These are phyloP conservation scores for Alternaria sp. DNA, from an alignment of 2,329 filamentous ascomycete species.

Conservation along the genomic window DNA sequence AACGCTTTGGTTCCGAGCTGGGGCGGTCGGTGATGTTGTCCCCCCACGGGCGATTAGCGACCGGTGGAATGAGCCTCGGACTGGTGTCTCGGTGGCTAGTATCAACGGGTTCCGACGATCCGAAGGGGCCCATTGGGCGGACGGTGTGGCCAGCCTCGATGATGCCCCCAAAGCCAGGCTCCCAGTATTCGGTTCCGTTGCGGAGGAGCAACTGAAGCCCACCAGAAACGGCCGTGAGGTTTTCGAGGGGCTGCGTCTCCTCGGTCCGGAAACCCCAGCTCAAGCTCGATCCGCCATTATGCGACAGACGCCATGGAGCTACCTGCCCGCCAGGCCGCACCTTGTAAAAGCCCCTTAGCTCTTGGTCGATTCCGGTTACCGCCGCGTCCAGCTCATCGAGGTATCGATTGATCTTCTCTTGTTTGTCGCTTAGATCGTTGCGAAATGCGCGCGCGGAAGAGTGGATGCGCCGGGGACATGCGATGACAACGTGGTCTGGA, in stretches of 20 bases:
- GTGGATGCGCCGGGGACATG: neutral
- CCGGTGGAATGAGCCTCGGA: neutral
- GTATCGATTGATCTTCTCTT: neutral
- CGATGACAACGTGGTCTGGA: neutral
- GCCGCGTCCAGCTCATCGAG: neutral
- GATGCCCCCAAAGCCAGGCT: neutral
- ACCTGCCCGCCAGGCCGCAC: neutral
- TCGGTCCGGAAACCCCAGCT: neutral
- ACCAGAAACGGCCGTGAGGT: neutral
- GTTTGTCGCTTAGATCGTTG: neutral
- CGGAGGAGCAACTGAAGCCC: neutral
- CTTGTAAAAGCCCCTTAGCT: neutral
- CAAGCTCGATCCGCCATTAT: neutral
- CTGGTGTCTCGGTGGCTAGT: neutral
- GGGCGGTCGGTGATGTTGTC: neutral
- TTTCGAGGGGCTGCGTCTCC: neutral
- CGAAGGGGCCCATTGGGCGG: neutral
- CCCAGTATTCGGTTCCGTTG: neutral
- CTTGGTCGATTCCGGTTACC: neutral
- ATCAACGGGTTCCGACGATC: neutral
- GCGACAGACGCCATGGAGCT: neutral
- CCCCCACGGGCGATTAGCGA: neutral
- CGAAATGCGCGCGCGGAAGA: neutral
- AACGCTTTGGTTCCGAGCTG: neutral
- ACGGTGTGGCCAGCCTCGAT: neutral